Percentiles rank a stretch among this genome's conserved stretches.
Conservation (phyloP, 768 basidiomycete species). For the Pholiota conissans region DNA sequence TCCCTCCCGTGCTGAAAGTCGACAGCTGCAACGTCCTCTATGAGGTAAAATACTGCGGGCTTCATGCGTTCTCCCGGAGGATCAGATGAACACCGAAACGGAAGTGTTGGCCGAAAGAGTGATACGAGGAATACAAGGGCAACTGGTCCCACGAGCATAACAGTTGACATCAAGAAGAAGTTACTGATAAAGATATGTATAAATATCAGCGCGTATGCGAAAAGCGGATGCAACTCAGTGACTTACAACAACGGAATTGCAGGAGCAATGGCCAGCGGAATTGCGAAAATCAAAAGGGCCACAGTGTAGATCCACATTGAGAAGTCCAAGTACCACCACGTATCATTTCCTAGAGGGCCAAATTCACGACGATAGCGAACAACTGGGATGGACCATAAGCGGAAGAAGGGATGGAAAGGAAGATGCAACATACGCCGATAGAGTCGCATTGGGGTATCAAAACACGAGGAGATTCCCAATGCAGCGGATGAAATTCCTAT, state of each 20-base stretch:
- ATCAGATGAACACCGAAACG: constrained; percentile 29
- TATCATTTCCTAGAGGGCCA: constrained; percentile 27
- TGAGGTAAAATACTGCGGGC: constrained; percentile 29
- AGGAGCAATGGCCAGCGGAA: constrained; percentile 30
- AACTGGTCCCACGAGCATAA: constrained; percentile 30
- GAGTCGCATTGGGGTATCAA: constrained; percentile 29
- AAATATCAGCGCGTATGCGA: not conserved
- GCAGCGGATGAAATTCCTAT: constrained; percentile 30
- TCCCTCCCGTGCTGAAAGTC: constrained; percentile 28
- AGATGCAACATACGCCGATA: constrained; percentile 23
- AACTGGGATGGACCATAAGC: constrained; percentile 12
- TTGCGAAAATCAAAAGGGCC: constrained; percentile 27
- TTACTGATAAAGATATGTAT: constrained; percentile 13
- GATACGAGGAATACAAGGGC: constrained; percentile 28
- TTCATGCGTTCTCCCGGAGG: constrained; percentile 27
- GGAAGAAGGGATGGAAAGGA: not conserved
- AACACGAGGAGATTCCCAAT: constrained; percentile 30
- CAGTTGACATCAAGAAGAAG: constrained; percentile 32
- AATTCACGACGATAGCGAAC: constrained; percentile 19
- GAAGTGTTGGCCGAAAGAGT: constrained; percentile 23
- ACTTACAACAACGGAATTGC: constrained; percentile 23
- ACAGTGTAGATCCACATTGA: constrained; percentile 32
- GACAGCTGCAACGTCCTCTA: constrained; percentile 31
- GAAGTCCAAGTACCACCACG: constrained; percentile 32
- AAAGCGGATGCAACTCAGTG: not conserved